A percentile compares a stretch with the other conserved stretches of the same genome.
phyloP scores from a whole-genome alignment of 108 stramenopile genomes.

The Fistulifera pelliculosa region DNA sequence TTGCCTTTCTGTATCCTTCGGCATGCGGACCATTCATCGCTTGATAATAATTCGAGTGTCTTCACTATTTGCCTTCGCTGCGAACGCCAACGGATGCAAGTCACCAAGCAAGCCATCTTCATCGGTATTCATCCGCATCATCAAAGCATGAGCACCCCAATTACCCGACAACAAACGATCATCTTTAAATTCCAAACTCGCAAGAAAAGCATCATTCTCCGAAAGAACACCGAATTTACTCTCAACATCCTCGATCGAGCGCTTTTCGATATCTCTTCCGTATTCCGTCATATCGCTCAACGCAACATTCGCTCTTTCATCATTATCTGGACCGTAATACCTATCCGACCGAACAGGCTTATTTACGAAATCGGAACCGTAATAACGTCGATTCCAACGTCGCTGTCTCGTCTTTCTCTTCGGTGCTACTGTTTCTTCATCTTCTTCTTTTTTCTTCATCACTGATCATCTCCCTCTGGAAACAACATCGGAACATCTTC shows the following conservation, averaged over 20 bases:
- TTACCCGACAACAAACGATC: background rate
- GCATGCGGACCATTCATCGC: conserved; percentile 29
- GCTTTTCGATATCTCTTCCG: no score
- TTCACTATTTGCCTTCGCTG: conserved; percentile 24
- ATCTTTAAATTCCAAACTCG: background rate
- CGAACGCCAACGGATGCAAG: conserved; percentile 3
- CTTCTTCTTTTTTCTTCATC: background rate
- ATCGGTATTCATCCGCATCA: background rate
- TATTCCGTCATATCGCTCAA: no score
- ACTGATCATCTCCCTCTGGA: conserved; percentile 3
- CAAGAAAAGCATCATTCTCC: background rate
- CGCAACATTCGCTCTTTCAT: no score
- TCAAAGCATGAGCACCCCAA: background rate
- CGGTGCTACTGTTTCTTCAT: no score
- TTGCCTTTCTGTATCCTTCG: conserved; percentile 24
- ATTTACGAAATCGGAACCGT: no score
- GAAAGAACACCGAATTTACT: no score
- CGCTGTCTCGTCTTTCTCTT: no score
- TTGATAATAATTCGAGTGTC: conserved; percentile 22
- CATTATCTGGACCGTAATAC: no score
- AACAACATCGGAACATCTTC: background rate
- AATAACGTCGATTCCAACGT: no score
- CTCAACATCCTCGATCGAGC: no score
- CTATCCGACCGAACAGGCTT: no score
- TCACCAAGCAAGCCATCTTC: conserved; percentile 5